Base-by-base conservation (phyloP, 176 grass and related monocot species). In the Tillandsia leiboldiana region DNA sequence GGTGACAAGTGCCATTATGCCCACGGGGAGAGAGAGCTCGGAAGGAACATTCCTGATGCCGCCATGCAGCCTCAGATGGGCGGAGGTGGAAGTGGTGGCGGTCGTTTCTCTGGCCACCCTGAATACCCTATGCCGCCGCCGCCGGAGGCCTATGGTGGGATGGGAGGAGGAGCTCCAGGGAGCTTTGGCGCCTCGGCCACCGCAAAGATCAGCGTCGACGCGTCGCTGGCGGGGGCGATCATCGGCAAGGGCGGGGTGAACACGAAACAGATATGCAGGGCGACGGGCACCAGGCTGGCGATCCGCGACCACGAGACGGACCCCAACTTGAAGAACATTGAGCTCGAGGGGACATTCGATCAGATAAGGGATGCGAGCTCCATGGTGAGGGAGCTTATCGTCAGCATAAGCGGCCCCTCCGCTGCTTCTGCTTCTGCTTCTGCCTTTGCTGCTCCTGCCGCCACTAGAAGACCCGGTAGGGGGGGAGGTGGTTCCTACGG, bases 161-260 rank as follows among this genome's bases (percentile, higher is more conserved):
- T 42, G 33, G 33, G 33, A 6, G 33, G 33, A 66, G 77, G 73
- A 5, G 78, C 85, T 48, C 63, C 81, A 0, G 88, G 83, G 57
- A 91, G 69, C 75, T 96, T 96, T 51, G 92, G 92, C 12, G 85
- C 78, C 9, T 87, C 86, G 12, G 88, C 92, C 11, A 96, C 92
- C 61, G 88, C 88, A 50, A 96, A 96, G 82, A 91, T 96, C 48
- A 96, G 86, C 48, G 92, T 96, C 5, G 85, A 96, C 27, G 92
- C 78, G 3, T 86, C 92, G 23, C 92, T 96, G 63, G 88, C 88
- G 0, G 88, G 92, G 51, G 83, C 83, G 73, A 96, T 96, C 11
- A 96, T 96, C 9, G 92, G 92, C 20, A 96, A 96, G 81, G 92
- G 92, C 8, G 92, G 92, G 22, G 85, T 82, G 27, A 96, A 96